A percentile compares a stretch with the other conserved stretches of the same genome.
Evolutionary conservation across 2,329 filamentous ascomycete genomes (phyloP).

Genomic region (Monascus ruber): DNA sequence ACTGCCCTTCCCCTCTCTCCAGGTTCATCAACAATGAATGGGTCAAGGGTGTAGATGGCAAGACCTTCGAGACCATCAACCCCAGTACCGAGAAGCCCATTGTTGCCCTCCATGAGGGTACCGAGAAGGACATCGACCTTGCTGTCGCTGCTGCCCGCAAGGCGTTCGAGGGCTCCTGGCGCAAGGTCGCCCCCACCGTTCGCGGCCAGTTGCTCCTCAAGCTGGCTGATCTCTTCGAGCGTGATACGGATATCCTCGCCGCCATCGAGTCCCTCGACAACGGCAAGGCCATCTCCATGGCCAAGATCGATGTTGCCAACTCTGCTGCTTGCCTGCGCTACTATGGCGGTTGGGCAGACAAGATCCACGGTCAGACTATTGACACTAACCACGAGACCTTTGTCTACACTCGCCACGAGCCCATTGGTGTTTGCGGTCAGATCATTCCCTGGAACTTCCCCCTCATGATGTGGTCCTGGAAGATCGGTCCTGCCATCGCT

Average conservation of each 20-base stretch:
- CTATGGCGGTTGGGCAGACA: constrained; percentile 76
- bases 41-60: constrained; percentile 14
- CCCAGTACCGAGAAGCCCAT: constrained; percentile 20
- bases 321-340: constrained; percentile 61
- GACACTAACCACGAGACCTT: constrained; percentile 62
- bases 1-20: neutral
- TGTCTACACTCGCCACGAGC: constrained; percentile 66
- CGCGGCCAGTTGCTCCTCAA: constrained; percentile 14
- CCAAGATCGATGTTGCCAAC: constrained; percentile 46
- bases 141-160: constrained; percentile 19
- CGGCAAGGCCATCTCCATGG: constrained; percentile 15
- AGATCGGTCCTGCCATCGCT: constrained; percentile 58
- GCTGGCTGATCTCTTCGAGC: constrained; percentile 16
- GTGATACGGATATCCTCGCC: constrained; percentile 13
- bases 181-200: constrained; percentile 9
- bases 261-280: constrained; percentile 20
- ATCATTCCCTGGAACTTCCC: constrained; percentile 80
- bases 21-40: constrained; percentile 26
- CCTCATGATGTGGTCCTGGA: constrained; percentile 72
- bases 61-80: constrained; percentile 23
- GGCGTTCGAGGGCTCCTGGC: constrained; percentile 17
- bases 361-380: constrained; percentile 71
- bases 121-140: constrained; percentile 20
- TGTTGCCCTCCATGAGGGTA: constrained; percentile 18
- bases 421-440: constrained; percentile 65